Base-by-base conservation (phyloP, 1,284 basidiomycete genomes). In the Ganoderma boninense region DNA sequence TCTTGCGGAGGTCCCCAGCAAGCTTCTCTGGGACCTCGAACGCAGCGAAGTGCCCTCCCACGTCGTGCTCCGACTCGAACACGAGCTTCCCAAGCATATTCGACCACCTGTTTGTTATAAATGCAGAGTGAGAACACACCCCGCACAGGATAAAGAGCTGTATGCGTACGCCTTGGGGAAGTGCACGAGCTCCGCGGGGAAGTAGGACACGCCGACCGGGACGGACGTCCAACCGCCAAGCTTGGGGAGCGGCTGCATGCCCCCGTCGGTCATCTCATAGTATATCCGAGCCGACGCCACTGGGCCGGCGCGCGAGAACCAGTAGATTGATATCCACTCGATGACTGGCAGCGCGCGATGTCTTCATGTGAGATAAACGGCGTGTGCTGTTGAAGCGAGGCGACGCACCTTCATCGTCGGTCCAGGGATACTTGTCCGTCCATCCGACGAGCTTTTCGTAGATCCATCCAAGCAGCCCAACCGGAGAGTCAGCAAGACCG, bases 381-480 rank as follows among this genome's bases (percentile, higher is more conserved):
- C 4, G 35, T 7, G 35, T 35, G 35, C 35, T 4, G 7, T 7
- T 35, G 16, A 63, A 14, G 16, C 14, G 54, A 29, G 14, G 16
- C 10, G 29, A 56, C 54, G 20, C 18, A 54, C 65, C 57, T 56
- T 57, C 64, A 29, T 65, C 64, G 18, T 65, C 64, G 23, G 35
- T 59, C 64, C 64, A 65, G 6, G 5, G 77, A 73, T 87, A 89
- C 0, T 75, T 70, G 69, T 89, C 88, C 0, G 85, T 83, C 86
- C 87, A 89, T 23, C 76, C 74, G 4, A 84, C 79, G 0, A 89
- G 77, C 70, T 90, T 90, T 70, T 90, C 88, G 67, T 89, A 89
- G 38, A 90, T 87, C 87, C 88, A 90, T 1, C 84, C 86, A 2
- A 90, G 81, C 20, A 91, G 75, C 0, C 86, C 88, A 5, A 83